Evolutionary conservation across 495 filamentous ascomycete species (phyloP).

Genomic region (Podospora fimiseda): DNA sequence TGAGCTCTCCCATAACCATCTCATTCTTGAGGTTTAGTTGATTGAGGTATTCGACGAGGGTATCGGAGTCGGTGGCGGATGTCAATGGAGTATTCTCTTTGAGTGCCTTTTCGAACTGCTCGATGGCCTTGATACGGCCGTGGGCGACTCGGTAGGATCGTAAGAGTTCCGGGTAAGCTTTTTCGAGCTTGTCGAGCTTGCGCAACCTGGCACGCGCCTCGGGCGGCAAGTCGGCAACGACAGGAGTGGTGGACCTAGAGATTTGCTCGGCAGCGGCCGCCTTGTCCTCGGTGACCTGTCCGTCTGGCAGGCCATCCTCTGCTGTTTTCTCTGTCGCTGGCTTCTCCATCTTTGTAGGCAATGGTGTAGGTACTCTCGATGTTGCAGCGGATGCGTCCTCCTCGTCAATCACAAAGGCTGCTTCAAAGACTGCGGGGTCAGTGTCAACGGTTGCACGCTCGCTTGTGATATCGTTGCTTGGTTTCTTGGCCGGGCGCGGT

Average conservation of each 20-base stretch:
- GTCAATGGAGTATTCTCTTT: conserved; percentile 87
- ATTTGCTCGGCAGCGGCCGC: conserved; percentile 6
- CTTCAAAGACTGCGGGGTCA: conserved; percentile 79
- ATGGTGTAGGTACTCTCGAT: conserved; percentile 41
- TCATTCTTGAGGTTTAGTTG: conserved; percentile 79
- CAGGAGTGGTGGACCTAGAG: conserved; percentile 8
- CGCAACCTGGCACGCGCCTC: conserved; percentile 66
- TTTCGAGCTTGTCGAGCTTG: conserved; percentile 80
- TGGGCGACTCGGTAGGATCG: conserved; percentile 89
- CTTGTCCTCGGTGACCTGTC: background rate
- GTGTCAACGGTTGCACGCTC: conserved; percentile 45
- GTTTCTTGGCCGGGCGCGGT: conserved; percentile 41
- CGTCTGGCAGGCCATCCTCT: conserved; percentile 1
- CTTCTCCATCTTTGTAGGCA: conserved; percentile 30
- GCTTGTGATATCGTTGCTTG: conserved; percentile 34
- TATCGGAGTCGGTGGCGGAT: conserved; percentile 76
- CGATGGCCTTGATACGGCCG: conserved; percentile 73
- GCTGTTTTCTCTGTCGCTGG: conserved; percentile 4
- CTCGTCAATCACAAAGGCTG: conserved; percentile 74
- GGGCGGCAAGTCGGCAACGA: conserved; percentile 57
- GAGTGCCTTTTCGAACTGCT: conserved; percentile 84
- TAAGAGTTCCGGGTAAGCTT: conserved; percentile 79
- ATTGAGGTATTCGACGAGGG: conserved; percentile 88
- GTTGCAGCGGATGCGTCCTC: conserved; percentile 52
- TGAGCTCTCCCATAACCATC: conserved; percentile 90